Base-by-base conservation (phyloP, 139 green algal species). In the Spirogloea muscicola region DNA sequence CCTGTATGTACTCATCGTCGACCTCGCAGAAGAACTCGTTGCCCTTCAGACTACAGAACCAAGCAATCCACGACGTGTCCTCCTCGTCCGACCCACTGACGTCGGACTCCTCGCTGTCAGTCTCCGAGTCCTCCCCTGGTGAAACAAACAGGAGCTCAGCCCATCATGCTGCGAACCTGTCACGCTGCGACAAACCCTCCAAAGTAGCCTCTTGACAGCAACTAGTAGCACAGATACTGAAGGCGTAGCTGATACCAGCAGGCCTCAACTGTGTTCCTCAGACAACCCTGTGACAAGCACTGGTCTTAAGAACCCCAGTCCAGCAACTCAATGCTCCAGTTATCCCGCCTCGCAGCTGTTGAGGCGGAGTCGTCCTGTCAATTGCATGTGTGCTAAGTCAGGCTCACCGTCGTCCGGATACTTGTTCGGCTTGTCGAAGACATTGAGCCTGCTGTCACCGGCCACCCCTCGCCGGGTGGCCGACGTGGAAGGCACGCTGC, bases 1-100 rank as follows among this genome's bases (percentile, higher is more conserved):
- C 94, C 79, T 96, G 90, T 58, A 98, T 96, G 85, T 95, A 98
- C 33, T 96, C 91, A 48, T 96, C 91, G n/a, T 94, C 88, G 18
- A 95, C 89, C 73, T 88, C 79, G 68, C 72, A 88, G 68, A 87
- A 86, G 58, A 88, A 85, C 38, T 83, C 78, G 58, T 88, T 82
- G 3, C 64, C 74, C 9, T 91, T 86, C 9, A 97, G 75, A 38
- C 77, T 87, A 80, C 90, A 96, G 60, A 96, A 97, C 92, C 92
- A 97, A 13, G 84, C 76, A 13, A 96, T 93, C 92, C 92, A 97
- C 36, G 89, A 91, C 37, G 71, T 79, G 44, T 86, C 81, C 51
- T 86, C 81, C 66, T 84, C 80, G 40, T 84, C 77, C 13, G 40
- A 60, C 13, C 74, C 76, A 57, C 76, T 80, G n/a, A 80, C 55